Percentiles rank a stretch among this genome's conserved stretches.
Evolutionary conservation across 345 rosid species (phyloP).

Genomic region (Isatis tinctoria): DNA sequence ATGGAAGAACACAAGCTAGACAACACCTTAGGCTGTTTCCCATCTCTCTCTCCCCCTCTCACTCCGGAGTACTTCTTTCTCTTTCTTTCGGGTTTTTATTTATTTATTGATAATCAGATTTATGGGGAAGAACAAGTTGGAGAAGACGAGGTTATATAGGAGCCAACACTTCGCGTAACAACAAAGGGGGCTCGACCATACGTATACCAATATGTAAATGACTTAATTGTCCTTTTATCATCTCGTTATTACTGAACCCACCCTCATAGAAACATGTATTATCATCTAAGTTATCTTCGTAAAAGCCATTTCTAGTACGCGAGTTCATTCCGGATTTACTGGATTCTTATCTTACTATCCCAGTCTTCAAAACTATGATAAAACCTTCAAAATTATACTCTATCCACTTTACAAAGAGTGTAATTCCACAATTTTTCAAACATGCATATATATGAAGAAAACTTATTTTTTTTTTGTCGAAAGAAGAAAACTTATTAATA

Average conservation of each 20-base stretch:
- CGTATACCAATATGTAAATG: neutral
- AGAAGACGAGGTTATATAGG: conserved; percentile 33
- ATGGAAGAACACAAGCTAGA: conserved; percentile 89
- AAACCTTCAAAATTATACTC: no score
- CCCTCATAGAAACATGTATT: neutral
- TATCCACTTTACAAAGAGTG: no score
- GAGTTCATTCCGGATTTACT: neutral
- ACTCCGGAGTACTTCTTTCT: neutral
- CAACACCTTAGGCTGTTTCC: conserved; percentile 91
- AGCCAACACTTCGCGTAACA: conserved; percentile 24
- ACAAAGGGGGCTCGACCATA: conserved; percentile 25
- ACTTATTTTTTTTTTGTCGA: no score
- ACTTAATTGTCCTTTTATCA: conserved; percentile 3
- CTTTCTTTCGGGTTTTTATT: neutral
- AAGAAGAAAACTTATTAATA: no score
- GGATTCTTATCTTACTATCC: no score
- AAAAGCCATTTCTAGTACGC: neutral
- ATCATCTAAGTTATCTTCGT: neutral
- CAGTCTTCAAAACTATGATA: no score
- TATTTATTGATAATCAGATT: conserved; percentile 8
- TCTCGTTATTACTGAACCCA: neutral
- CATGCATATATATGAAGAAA: no score
- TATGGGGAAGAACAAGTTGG: conserved; percentile 28
- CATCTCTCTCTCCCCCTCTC: conserved; percentile 35
- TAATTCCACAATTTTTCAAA: no score